These are phyloP conservation scores for Dothistroma pini DNA, from an alignment of 2,329 filamentous ascomycete genomes.

Conservation along the genomic window DNA sequence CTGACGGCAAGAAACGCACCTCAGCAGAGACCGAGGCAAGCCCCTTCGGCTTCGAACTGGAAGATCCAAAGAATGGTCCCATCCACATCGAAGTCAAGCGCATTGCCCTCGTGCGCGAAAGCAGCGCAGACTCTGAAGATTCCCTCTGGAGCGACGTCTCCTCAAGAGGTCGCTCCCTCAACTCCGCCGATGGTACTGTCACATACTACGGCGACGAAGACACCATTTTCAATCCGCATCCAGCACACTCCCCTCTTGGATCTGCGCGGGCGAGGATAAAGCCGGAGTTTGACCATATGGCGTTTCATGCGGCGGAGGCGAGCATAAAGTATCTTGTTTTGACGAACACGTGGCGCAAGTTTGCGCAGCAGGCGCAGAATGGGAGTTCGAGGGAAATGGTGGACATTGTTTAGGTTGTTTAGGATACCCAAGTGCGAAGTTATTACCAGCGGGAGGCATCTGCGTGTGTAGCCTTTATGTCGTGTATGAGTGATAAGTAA, in stretches of 20 bases:
- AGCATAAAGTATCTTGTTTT: constrained; percentile 64
- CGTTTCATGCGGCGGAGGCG: constrained; percentile 59
- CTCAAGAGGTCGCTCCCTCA: not conserved
- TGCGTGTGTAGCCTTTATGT: not conserved
- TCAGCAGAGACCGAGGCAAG: constrained; percentile 9
- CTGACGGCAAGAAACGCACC: constrained; percentile 12
- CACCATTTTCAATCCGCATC: constrained; percentile 14
- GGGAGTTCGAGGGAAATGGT: not conserved
- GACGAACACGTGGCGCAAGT: constrained; percentile 62
- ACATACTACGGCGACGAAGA: constrained; percentile 8
- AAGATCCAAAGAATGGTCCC: constrained; percentile 6
- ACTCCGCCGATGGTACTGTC: not conserved
- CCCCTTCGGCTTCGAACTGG: constrained; percentile 16
- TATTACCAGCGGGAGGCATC: not conserved
- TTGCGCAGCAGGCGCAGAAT: constrained; percentile 13
- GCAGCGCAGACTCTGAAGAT: constrained; percentile 11
- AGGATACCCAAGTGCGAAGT: not conserved
- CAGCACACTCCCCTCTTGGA: constrained; percentile 12
- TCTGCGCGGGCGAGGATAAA: constrained; percentile 15
- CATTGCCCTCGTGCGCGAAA: constrained; percentile 13
- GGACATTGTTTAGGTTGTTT: not conserved
- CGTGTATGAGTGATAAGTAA: not conserved
- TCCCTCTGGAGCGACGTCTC: constrained; percentile 7
- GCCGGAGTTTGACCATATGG: constrained; percentile 44
- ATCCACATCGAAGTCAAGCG: constrained; percentile 14